These are phyloP conservation scores for Clitoria ternatea DNA, from an alignment of 306 rosid species.

Conservation along the genomic window DNA sequence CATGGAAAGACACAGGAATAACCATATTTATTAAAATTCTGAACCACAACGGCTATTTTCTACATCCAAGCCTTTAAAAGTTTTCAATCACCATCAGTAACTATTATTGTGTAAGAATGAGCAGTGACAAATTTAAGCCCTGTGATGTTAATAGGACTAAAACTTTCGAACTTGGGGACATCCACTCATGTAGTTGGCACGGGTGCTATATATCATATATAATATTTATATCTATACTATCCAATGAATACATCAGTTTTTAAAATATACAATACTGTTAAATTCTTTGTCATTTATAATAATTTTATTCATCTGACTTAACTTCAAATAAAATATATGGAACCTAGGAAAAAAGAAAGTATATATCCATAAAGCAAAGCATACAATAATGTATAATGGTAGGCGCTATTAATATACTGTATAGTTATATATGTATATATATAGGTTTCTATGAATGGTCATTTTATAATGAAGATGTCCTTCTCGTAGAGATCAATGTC, in stretches of 20 bases:
- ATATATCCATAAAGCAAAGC: constrained; percentile 23
- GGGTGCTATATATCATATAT: constrained; percentile 18
- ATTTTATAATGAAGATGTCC: constrained; percentile 40
- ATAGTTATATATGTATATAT: background rate
- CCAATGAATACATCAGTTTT: no score
- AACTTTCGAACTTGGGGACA: constrained; percentile 26
- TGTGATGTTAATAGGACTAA: constrained; percentile 66
- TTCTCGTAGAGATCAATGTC: constrained; percentile 56
- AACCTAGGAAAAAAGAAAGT: no score
- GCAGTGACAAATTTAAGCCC: constrained; percentile 45
- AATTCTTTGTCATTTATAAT: no score
- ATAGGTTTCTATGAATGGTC: constrained; percentile 27
- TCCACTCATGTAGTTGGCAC: constrained; percentile 33
- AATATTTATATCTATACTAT: no score
- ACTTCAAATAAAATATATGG: no score
- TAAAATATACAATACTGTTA: no score
- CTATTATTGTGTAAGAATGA: constrained; percentile 47
- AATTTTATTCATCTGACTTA: no score
- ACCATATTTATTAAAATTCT: constrained; percentile 26
- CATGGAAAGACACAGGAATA: constrained; percentile 37
- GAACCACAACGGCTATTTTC: constrained; percentile 28
- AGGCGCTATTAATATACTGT: constrained; percentile 29
- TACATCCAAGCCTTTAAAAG: constrained; percentile 20
- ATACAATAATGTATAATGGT: background rate
- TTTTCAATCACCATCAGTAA: constrained; percentile 54